These are phyloP conservation scores for Parasitella parasitica DNA, from an alignment of 371 early-diverging fungal genomes.

Conservation along the genomic window DNA sequence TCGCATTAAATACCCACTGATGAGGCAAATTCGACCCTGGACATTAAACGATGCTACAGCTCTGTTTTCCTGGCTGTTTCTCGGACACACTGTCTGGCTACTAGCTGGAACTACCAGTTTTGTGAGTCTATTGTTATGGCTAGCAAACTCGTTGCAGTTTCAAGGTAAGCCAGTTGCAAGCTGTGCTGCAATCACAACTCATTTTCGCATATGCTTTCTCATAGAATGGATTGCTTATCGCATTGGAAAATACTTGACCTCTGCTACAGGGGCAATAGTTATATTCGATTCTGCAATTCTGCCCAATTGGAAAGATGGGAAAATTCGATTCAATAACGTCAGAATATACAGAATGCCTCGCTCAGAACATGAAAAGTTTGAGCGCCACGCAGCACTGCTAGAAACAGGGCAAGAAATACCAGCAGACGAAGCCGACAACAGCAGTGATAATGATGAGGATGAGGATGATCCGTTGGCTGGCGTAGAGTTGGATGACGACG, in stretches of 20 bases:
- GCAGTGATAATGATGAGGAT: neutral
- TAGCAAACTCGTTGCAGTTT: conserved; percentile 84
- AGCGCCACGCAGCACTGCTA: conserved; percentile 32
- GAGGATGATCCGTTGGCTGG: conserved; percentile 45
- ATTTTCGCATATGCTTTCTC: no score
- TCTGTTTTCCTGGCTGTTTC: conserved; percentile 84
- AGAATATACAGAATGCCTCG: conserved; percentile 54
- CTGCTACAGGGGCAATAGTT: conserved; percentile 82
- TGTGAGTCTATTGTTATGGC: conserved; percentile 74
- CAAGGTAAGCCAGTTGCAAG: conserved; percentile 68
- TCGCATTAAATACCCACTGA: conserved; percentile 59
- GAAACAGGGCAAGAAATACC: conserved; percentile 9
- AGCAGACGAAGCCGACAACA: neutral
- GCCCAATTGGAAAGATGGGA: conserved; percentile 92
- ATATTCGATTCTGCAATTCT: conserved; percentile 85
- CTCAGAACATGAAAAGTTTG: conserved; percentile 43
- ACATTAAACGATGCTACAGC: conserved; percentile 89
- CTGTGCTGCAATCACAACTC: no score
- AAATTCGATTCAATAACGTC: conserved; percentile 87
- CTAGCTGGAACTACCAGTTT: conserved; percentile 91
- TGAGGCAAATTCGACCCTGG: conserved; percentile 75
- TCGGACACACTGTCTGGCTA: conserved; percentile 82
- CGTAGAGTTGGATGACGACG: conserved; percentile 45
- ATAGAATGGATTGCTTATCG: conserved; percentile 80
- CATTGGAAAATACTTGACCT: conserved; percentile 78